phyloP scores from a whole-genome alignment of 1,284 basidiomycete species.

The Irpex sp. region DNA sequence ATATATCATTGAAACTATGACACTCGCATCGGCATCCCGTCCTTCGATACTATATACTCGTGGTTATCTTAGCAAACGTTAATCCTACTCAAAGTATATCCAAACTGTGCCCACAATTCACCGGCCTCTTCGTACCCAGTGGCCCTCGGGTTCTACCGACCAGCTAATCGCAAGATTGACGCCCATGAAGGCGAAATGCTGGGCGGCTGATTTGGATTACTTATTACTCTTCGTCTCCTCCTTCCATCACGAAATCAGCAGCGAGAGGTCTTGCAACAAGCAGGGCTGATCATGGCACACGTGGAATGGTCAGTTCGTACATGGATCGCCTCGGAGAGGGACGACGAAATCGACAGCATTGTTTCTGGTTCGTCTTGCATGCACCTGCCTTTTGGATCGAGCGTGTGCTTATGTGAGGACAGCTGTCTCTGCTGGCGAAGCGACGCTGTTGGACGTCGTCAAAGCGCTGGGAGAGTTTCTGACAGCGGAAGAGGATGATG shows the following conservation, averaged over 20 bases:
- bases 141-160: background rate
- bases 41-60: too few relatives aligned
- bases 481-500: constrained; percentile 78
- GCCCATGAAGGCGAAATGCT: background rate
- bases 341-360: constrained; percentile 57
- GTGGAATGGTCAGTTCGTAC: constrained; percentile 62
- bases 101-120: too few relatives aligned
- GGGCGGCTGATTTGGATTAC: background rate
- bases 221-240: background rate
- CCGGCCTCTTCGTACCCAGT: background rate
- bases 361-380: constrained; percentile 45
- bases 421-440: constrained; percentile 65
- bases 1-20: background rate
- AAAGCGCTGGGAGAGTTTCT: constrained; percentile 85
- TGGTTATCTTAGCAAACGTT: too few relatives aligned
- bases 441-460: constrained; percentile 80
- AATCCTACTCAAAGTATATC: too few relatives aligned
- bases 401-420: constrained; percentile 11
- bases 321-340: constrained; percentile 66
- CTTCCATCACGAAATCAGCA: constrained; percentile 4
- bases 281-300: constrained; percentile 26
- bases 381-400: constrained; percentile 13
- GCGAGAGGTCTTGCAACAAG: background rate
- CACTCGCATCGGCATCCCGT: too few relatives aligned
- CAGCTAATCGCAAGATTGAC: background rate